These are phyloP conservation scores for Moesziomyces parantarcticus DNA, from an alignment of 1,284 basidiomycete species.

Conservation along the genomic window DNA sequence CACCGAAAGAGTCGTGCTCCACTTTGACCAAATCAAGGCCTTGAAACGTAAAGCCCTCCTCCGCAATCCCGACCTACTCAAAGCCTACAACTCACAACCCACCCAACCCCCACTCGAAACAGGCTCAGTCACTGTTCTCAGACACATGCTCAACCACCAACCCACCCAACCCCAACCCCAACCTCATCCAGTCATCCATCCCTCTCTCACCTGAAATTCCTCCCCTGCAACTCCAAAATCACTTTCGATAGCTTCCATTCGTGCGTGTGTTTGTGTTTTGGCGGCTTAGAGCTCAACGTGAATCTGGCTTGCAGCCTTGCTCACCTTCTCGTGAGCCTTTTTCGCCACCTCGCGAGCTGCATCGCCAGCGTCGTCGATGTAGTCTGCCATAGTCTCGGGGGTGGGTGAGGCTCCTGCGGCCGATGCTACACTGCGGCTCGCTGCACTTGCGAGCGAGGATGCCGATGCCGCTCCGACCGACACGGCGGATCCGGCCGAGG, in stretches of 20 bases:
- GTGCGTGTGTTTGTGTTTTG: not conserved
- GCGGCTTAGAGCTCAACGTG: constrained; percentile 23
- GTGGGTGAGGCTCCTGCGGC: constrained; percentile 21
- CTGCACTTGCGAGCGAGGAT: constrained; percentile 9
- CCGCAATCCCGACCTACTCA: constrained; percentile 1
- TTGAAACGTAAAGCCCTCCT: constrained; percentile 9
- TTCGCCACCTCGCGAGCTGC: not conserved
- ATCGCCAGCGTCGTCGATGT: constrained; percentile 26
- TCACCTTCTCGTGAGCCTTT: no score
- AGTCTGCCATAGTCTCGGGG: constrained; percentile 28
- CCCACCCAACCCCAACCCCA: not conserved
- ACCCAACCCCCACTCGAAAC: constrained; percentile 6
- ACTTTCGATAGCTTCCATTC: no score
- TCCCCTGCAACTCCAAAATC: not conserved
- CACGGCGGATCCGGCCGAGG: not conserved
- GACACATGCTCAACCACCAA: constrained; percentile 20
- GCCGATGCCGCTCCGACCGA: constrained; percentile 3
- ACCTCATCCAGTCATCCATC: not conserved
- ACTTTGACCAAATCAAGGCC: constrained; percentile 15
- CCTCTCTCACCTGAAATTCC: not conserved
- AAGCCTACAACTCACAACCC: not conserved
- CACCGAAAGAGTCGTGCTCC: constrained; percentile 5
- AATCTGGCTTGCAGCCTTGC: constrained; percentile 7
- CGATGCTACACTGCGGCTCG: constrained; percentile 8
- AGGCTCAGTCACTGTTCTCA: constrained; percentile 27